Percentiles rank a stretch among this genome's conserved stretches.
phyloP scores from a whole-genome alignment of 495 filamentous ascomycete species.

The Penicillium atrosanguineum region DNA sequence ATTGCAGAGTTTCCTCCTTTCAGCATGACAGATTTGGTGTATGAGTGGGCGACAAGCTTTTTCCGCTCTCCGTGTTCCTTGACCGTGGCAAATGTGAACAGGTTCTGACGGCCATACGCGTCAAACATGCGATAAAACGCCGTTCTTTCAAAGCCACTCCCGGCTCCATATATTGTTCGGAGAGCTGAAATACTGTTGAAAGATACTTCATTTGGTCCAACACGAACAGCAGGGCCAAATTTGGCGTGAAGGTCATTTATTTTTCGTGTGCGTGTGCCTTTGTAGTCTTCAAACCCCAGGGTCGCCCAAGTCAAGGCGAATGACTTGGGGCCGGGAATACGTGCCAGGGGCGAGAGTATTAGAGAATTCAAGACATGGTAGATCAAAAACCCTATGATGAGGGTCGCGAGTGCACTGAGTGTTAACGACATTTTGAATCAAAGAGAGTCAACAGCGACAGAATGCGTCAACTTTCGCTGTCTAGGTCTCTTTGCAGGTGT shows the following conservation, averaged over 20 bases:
- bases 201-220: constrained; percentile 42
- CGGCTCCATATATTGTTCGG: constrained; percentile 40
- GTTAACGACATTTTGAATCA: not conserved
- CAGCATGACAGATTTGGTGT: constrained; percentile 33
- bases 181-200: constrained; percentile 29
- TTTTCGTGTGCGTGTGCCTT: constrained; percentile 27
- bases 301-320: constrained; percentile 26
- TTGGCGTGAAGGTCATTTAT: constrained; percentile 31
- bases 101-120: constrained; percentile 32
- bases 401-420: not conserved
- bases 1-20: constrained; percentile 5
- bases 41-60: constrained; percentile 37
- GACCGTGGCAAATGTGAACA: constrained; percentile 33
- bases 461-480: too few relatives aligned
- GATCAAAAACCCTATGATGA: not conserved
- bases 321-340: constrained; percentile 26
- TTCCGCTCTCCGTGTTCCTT: constrained; percentile 36
- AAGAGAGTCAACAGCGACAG: too few relatives aligned
- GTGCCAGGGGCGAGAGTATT: not conserved
- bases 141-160: constrained; percentile 35
- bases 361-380: not conserved
- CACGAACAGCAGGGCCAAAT: constrained; percentile 39
- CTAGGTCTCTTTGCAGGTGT: too few relatives aligned
- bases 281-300: constrained; percentile 30
- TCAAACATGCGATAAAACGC: constrained; percentile 45